Base-by-base conservation (phyloP, 2,329 filamentous ascomycete genomes). In the Elsinoe batatas region DNA sequence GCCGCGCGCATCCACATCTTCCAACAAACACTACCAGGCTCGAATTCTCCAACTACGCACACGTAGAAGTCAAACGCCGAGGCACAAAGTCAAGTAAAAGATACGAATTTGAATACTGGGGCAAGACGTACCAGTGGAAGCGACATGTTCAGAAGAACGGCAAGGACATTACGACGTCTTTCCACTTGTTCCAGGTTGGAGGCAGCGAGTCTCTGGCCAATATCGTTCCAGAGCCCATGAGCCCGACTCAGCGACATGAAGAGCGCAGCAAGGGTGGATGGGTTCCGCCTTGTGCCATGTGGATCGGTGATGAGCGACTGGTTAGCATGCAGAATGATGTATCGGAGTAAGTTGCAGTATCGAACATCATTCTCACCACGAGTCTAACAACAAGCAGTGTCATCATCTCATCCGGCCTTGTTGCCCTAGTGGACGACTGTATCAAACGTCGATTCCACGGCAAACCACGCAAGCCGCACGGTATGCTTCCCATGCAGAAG, bases 11-110 rank as follows among this genome's bases (percentile, higher is more conserved):
- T 51, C 66, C 68, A 7, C 60, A 70, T 58, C 65, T 71, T 43
- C 81, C 87, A 15, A 87, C 84, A 57, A 89, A 95, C 69, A 85
- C 80, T 35, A 87, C 91, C 68, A 88, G 90, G 71, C 79, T 98
- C 33, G 91, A 97, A 68, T 98, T 96, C 68, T 94, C 89, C 61
- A 98, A 97, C 73, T 98, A 98, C 68, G 91, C 91, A 1, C 89
- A 93, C 63, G 83, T 97, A 38, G 87, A 95, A 61, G 74, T 98
- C 51, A 83, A 80, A 62, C 82, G 88, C 40, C 77, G 81, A 20
- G 85, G 85, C 5, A 74, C 79, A 51, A 83, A 81, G 62, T 75
- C 78, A 43, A 77, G 77, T 60, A 91, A 90, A 71, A 80, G 82
- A 59, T 97, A 96, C 69, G 87, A 90, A 56, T 96, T 95, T 64